Conservation (phyloP, 495 filamentous ascomycete species). For the Xylaria telfairii region DNA sequence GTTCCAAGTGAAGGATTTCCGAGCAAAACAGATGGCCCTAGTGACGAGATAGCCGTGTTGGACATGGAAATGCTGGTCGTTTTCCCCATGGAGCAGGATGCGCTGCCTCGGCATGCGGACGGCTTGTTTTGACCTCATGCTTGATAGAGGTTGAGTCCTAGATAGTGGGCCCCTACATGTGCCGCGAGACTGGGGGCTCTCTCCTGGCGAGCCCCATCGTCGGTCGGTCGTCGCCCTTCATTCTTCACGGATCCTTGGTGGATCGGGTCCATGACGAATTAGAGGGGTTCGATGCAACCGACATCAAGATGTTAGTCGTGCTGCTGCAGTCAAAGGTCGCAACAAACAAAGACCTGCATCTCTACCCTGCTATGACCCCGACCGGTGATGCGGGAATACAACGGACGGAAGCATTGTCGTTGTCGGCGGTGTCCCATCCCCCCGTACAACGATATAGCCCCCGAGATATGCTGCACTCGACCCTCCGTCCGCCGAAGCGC, state of each 20-base stretch:
- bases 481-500: background rate
- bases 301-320: background rate
- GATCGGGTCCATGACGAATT: background rate
- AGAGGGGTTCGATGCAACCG: background rate
- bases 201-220: background rate
- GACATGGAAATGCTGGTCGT: background rate
- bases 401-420: background rate
- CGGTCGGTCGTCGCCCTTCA: slow-evolving; percentile 13
- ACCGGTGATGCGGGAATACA: background rate
- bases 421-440: background rate
- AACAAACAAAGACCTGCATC: background rate
- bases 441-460: background rate
- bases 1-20: background rate
- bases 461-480: slow-evolving; percentile 6
- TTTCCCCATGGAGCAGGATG: slow-evolving; percentile 1
- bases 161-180: background rate
- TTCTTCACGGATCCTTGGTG: background rate
- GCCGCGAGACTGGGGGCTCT: background rate
- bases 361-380: background rate
- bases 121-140: slow-evolving; percentile 12
- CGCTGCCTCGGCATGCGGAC: background rate
- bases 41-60: background rate
- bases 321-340: background rate
- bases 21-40: background rate
- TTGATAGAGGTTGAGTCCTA: background rate